Percentiles rank a stretch among this genome's conserved stretches.
These are phyloP conservation scores for Scheffersomyces lignosus DNA, from an alignment of 805 yeast genomes.

Conservation along the genomic window DNA sequence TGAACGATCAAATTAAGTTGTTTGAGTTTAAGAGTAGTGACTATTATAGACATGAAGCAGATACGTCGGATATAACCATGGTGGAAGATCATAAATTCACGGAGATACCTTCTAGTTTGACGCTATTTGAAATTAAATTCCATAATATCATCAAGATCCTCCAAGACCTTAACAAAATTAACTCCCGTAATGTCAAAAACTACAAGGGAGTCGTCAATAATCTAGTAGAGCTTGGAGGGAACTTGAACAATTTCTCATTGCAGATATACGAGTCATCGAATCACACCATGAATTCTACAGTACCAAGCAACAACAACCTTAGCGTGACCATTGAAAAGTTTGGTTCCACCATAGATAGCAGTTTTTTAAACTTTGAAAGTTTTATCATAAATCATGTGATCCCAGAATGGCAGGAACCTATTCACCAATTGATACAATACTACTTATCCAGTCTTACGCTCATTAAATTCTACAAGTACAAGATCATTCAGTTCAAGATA, in stretches of 20 bases:
- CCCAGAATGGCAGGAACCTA: constrained; percentile 51
- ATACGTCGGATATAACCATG: neutral
- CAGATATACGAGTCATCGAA: constrained; percentile 30
- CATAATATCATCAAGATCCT: constrained; percentile 33
- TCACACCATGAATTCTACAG: constrained; percentile 1
- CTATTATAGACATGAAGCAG: constrained; percentile 1
- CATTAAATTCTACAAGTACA: constrained; percentile 50
- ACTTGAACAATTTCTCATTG: constrained; percentile 55
- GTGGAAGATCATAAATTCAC: constrained; percentile 14
- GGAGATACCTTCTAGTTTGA: constrained; percentile 31
- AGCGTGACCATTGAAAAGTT: constrained; percentile 46
- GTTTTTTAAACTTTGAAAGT: constrained; percentile 49
- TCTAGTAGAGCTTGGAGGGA: constrained; percentile 55
- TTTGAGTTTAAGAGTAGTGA: constrained; percentile 26
- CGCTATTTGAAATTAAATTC: constrained; percentile 34
- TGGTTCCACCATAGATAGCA: constrained; percentile 53
- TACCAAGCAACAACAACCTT: constrained; percentile 8
- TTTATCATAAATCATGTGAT: constrained; percentile 37
- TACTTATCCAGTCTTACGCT: constrained; percentile 44
- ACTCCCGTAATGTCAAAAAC: constrained; percentile 39
- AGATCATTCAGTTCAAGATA: constrained; percentile 49
- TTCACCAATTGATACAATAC: constrained; percentile 48
- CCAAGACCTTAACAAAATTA: constrained; percentile 35
- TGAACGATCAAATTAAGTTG: constrained; percentile 33
- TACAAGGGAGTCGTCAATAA: constrained; percentile 38